Evolutionary conservation across 148 eudicot genomes (phyloP).

Genomic region (Talinum fruticosum): DNA sequence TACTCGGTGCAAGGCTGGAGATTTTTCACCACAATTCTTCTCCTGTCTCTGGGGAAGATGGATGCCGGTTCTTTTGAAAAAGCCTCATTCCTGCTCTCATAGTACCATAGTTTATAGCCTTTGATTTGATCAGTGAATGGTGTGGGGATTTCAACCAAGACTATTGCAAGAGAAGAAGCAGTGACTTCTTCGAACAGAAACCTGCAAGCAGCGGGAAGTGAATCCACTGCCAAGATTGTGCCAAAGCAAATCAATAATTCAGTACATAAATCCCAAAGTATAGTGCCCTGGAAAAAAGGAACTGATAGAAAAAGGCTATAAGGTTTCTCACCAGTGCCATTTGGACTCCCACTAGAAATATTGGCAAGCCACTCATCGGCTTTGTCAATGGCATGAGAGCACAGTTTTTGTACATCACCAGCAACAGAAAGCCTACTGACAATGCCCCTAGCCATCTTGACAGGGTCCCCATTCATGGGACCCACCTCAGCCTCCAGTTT

Average conservation of each 20-base stretch:
- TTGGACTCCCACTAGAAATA: slow-evolving; percentile 30
- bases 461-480: slow-evolving; percentile 61
- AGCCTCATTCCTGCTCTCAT: slow-evolving; percentile 46
- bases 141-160: slow-evolving; percentile 57
- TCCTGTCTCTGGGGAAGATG: slow-evolving; percentile 51
- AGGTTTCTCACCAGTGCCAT: slow-evolving; percentile 42
- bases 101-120: slow-evolving; percentile 93
- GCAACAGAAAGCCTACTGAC: slow-evolving; percentile 83
- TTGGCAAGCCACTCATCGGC: slow-evolving; percentile 66
- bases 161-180: slow-evolving; percentile 62
- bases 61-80: slow-evolving; percentile 59
- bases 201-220: slow-evolving; percentile 90
- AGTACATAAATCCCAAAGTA: neutral
- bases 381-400: slow-evolving; percentile 70
- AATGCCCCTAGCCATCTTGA: slow-evolving; percentile 67
- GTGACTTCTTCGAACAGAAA: slow-evolving; percentile 79
- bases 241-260: slow-evolving; percentile 9
- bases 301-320: neutral
- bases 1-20: slow-evolving; percentile 88
- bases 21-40: slow-evolving; percentile 54
- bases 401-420: slow-evolving; percentile 69
- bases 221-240: slow-evolving; percentile 60
- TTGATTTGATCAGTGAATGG: slow-evolving; percentile 39
- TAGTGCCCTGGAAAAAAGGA: slow-evolving; percentile 4
- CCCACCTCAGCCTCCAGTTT: slow-evolving; percentile 84